Evolutionary conservation across 2,329 filamentous ascomycete genomes (phyloP), one percentile per base, ranked within the genome.

Genomic region (Neurospora sp.): DNA sequence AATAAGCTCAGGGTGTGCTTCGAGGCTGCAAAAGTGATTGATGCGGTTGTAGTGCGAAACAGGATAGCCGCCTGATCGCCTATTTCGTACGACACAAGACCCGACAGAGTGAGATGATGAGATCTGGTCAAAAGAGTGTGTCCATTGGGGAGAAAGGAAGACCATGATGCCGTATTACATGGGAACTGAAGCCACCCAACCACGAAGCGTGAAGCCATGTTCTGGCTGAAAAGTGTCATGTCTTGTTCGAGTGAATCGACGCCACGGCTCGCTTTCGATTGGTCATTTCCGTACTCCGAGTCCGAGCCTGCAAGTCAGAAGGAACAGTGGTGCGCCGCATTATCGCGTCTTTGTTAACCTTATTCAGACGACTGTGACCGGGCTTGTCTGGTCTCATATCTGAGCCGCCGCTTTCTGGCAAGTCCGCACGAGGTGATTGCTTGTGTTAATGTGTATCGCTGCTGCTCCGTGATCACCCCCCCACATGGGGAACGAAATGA

Each of bases 341-440:
- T 36, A 17, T 62, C 52, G 28, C 52, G 70, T 68, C 68, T 67
- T 69, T 67, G 68, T 75, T 75, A 75, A 75, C 74, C 74, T 75
- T 75, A 75, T 74, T 73, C 72, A 74, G 71, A 75, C 74, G 74
- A 74, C 74, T 68, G 52, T 62, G 52, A 36, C 52, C 52, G 8
- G 52, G 52, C 23, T 62, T 62, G 28, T 17, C 12, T 62, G 23
- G 23, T 62, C 52, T 33, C 23, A 62, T 33, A 33, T 62, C 23
- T 62, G 52, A 17, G 23, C 23, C 52, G 28, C 43, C 28, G 28
- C 28, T 66, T 66, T 12, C 23, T 36, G 11, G 65, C 67, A 68
- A 66, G 66, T 69, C 28, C 8, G 66, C 66, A 62, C 37, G 37
- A 38, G 36, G 67, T 69, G 65, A 57, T 39, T 67, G 67, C 65